Conservation (phyloP, 441 rosid species). For the Rhodomyrtus psidioides region DNA sequence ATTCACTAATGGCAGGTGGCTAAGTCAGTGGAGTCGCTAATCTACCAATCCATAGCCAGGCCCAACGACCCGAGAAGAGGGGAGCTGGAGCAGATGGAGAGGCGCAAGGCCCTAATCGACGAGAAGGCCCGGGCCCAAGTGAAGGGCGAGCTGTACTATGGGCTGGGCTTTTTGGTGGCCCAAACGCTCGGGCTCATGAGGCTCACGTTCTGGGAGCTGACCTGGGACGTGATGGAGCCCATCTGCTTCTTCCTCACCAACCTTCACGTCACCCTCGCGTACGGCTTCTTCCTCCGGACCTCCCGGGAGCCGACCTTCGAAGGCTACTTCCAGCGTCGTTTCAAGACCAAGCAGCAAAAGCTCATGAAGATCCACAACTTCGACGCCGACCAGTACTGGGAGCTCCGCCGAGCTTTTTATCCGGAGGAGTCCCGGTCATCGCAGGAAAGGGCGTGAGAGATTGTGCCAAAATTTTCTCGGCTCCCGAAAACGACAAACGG, state of each 20-base stretch:
- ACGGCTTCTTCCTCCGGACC: constrained; percentile 4
- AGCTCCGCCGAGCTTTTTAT: not conserved
- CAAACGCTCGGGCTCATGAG: not conserved
- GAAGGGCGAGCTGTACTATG: constrained; percentile 39
- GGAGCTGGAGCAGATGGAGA: constrained; percentile 36
- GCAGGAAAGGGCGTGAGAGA: not conserved
- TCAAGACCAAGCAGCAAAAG: not conserved
- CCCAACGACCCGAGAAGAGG: constrained; percentile 52
- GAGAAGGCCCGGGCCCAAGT: constrained; percentile 31
- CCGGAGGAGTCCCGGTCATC: not conserved
- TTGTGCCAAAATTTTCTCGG: not conserved
- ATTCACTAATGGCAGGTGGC: constrained; percentile 31
- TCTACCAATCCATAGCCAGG: constrained; percentile 23
- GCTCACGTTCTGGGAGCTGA: not conserved
- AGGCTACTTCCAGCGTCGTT: not conserved
- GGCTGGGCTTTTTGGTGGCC: constrained; percentile 13
- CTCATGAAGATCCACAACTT: not conserved
- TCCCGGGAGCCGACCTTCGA: not conserved
- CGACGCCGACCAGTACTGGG: not conserved
- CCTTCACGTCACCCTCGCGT: not conserved
- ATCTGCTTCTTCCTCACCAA: constrained; percentile 1
- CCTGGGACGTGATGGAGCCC: constrained; percentile 2
- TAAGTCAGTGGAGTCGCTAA: constrained; percentile 36
- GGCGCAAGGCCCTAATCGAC: constrained; percentile 33
- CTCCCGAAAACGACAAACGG: not conserved